Evolutionary conservation across 1,284 basidiomycete species (phyloP).

Genomic region (Marasmius tenuissimus): DNA sequence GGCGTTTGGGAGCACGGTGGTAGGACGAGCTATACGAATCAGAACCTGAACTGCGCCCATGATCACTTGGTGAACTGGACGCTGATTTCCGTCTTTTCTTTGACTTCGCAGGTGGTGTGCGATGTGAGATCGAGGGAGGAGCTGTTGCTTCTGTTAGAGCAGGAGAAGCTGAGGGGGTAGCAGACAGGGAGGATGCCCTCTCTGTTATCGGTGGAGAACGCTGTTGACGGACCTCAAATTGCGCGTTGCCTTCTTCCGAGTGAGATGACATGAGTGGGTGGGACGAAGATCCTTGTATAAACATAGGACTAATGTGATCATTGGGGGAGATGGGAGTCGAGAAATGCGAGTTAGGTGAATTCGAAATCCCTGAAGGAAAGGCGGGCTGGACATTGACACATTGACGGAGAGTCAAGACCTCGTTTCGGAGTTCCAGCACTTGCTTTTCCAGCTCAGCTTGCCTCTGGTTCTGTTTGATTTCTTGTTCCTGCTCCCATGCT

Average conservation of each 20-base stretch:
- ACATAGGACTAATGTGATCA: background rate
- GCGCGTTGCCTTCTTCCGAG: background rate
- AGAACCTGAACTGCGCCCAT: conserved; percentile 34
- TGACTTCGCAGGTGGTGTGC: background rate
- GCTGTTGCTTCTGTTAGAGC: background rate
- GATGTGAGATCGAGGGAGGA: conserved; percentile 11
- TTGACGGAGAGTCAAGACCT: conserved; percentile 52
- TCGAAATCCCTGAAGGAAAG: background rate
- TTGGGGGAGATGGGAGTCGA: background rate
- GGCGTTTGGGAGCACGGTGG: conserved; percentile 41
- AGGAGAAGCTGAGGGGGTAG: conserved; percentile 20
- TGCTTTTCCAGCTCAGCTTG: conserved; percentile 61
- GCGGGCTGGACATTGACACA: conserved; percentile 26
- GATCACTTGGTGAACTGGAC: conserved; percentile 20
- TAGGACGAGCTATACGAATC: conserved; percentile 31
- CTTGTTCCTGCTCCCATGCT: conserved; percentile 70
- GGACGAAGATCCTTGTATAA: conserved; percentile 1
- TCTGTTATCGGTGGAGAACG: background rate
- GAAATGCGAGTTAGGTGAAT: background rate
- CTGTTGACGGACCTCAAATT: background rate
- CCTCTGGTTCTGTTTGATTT: conserved; percentile 50
- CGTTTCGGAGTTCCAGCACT: conserved; percentile 56
- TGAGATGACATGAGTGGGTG: background rate
- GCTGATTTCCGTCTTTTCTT: conserved; percentile 5
- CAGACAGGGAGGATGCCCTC: background rate